Evolutionary conservation across 2,329 filamentous ascomycete species (phyloP).

Genomic region (Claviceps arundinis): DNA sequence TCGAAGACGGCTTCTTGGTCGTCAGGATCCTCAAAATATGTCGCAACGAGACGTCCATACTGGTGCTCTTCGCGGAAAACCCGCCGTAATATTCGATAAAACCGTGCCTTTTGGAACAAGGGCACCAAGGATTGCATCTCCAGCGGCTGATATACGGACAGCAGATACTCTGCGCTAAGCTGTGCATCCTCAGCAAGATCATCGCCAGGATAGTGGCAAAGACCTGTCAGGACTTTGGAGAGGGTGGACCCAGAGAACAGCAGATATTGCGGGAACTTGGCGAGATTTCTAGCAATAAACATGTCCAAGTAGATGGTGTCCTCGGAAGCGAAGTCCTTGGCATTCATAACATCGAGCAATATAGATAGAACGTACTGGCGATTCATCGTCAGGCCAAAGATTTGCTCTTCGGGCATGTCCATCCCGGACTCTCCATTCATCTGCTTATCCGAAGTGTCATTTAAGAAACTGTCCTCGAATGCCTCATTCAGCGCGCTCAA

Average conservation of each 20-base stretch:
- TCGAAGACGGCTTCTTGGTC: slow-evolving; percentile 65
- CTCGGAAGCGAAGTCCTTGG: slow-evolving; percentile 57
- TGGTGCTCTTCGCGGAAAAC: slow-evolving; percentile 71
- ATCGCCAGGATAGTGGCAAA: slow-evolving; percentile 71
- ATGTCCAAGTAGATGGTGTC: slow-evolving; percentile 95
- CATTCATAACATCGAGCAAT: slow-evolving; percentile 78
- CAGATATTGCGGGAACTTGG: slow-evolving; percentile 94
- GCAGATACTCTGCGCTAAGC: slow-evolving; percentile 87
- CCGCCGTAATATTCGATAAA: slow-evolving; percentile 84
- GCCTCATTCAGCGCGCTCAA: slow-evolving; percentile 93
- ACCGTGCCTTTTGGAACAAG: slow-evolving; percentile 64
- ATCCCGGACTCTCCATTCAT: slow-evolving; percentile 36
- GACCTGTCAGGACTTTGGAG: slow-evolving; percentile 63
- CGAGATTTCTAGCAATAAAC: slow-evolving; percentile 91
- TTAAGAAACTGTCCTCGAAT: slow-evolving; percentile 89
- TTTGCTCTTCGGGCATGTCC: slow-evolving; percentile 50
- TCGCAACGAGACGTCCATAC: slow-evolving; percentile 63
- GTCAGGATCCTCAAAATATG: slow-evolving; percentile 74
- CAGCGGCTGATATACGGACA: slow-evolving; percentile 86
- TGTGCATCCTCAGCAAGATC: slow-evolving; percentile 88
- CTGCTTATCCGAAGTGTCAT: slow-evolving; percentile 56
- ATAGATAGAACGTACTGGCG: slow-evolving; percentile 89
- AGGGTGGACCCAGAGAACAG: slow-evolving; percentile 78
- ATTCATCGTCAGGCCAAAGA: slow-evolving; percentile 61
- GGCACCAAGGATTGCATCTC: slow-evolving; percentile 66